Base-by-base conservation (phyloP, 169 alveolate genomes). In the Toxoplasma gondii region DNA sequence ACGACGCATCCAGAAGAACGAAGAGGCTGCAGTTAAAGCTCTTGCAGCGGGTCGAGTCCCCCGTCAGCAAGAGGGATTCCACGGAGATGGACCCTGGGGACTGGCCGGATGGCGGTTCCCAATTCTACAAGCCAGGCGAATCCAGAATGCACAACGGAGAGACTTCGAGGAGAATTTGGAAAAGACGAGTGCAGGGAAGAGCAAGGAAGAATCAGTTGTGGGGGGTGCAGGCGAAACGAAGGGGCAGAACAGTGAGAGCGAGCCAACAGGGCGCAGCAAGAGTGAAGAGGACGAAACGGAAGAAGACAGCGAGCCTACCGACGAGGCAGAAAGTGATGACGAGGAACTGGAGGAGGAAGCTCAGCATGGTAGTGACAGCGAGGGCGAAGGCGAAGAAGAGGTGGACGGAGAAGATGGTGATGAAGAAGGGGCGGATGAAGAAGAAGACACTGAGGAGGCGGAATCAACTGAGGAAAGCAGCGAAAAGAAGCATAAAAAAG, bases 41-140 rank as follows among this genome's bases (percentile, higher is more conserved):
- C 34, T 39, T 44, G 80, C 67, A 38, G 81, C 67, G 54, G 36
- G 53, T 24, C 36, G 27, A 27, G 12, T 36, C 36, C 93, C 67
- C 43, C 67, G 84, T 5, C 84, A n/a, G 74, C 92, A n/a, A 80
- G 39, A 29, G 39, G 69, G 36, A 88, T 58, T 49, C 39, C 78
- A 64, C 45, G 87, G 53, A 29, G 54, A 69, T 49, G 78, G 58
- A 10, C 64, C 88, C 34, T 64, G 83, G 78, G 67, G 53, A 10
- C 31, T 53, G 34, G 49, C 93, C 1, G 82, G 93, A 24, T 43
- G 78, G 93, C 87, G 70, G 36, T 44, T 58, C 45, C 80, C 91
- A 1, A 43, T 86, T 86, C 44, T 78, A 5, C 39, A 38, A n/a
- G 86, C 86, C 29, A 78, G 86, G 43, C 22, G 86, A 19, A 78